Conservation (phyloP, 2,329 filamentous ascomycete species). For the Hypoxylon sp. region DNA sequence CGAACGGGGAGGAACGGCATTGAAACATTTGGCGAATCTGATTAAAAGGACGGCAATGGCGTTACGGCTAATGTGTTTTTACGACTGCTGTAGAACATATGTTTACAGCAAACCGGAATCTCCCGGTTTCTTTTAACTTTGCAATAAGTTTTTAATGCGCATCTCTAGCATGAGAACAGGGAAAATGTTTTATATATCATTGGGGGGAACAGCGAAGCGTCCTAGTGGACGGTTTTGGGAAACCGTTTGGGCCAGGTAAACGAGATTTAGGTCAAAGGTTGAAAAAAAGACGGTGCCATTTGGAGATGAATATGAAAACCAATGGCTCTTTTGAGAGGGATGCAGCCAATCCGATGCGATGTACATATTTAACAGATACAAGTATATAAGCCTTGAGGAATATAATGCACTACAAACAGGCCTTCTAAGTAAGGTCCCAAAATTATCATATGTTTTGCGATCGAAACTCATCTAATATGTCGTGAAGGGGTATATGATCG, state of each 20-base stretch:
- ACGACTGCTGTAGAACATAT: conserved; percentile 12
- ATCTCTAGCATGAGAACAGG: conserved; percentile 8
- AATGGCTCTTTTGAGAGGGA: conserved; percentile 15
- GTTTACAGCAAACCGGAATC: conserved; percentile 3
- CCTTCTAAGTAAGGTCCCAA: neutral
- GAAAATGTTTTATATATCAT: conserved; percentile 12
- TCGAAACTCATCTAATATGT: neutral
- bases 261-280: conserved; percentile 13
- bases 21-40: conserved; percentile 30
- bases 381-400: conserved; percentile 14
- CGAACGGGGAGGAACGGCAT: conserved; percentile 24
- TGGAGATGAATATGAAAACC: conserved; percentile 13
- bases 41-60: conserved; percentile 30
- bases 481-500: conserved; percentile 2
- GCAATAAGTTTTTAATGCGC: conserved; percentile 24
- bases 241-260: conserved; percentile 15
- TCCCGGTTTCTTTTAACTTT: conserved; percentile 18
- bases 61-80: conserved; percentile 33
- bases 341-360: conserved; percentile 12
- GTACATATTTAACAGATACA: conserved; percentile 37
- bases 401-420: conserved; percentile 4
- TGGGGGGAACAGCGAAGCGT: neutral
- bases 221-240: conserved; percentile 3
- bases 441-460: neutral
- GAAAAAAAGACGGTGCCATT: conserved; percentile 2